phyloP scores from a whole-genome alignment of 1,139 yeast genomes.

The Nadsonia commutata region DNA sequence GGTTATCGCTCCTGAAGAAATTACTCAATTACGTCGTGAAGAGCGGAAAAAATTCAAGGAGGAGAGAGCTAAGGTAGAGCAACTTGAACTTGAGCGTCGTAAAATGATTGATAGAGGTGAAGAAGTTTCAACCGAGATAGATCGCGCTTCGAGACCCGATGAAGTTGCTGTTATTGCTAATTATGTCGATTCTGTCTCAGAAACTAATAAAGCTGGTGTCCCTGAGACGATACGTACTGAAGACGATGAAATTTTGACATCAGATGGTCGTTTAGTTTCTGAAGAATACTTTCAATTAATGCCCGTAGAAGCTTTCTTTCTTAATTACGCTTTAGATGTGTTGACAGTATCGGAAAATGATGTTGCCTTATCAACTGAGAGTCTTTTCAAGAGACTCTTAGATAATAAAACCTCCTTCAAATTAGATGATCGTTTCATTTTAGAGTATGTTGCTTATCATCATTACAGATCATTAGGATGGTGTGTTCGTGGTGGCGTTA shows the following conservation, averaged over 20 bases:
- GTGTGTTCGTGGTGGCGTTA: conserved; percentile 87
- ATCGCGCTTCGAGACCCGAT: conserved; percentile 5
- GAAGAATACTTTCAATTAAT: conserved; percentile 62
- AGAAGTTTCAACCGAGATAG: conserved; percentile 14
- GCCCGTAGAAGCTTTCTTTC: conserved; percentile 62
- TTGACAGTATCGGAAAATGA: conserved; percentile 16
- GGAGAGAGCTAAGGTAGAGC: conserved; percentile 29
- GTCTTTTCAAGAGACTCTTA: not conserved
- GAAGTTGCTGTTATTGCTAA: conserved; percentile 9
- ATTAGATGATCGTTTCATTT: conserved; percentile 11
- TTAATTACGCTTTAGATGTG: conserved; percentile 38
- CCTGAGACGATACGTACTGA: conserved; percentile 9
- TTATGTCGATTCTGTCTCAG: conserved; percentile 2
- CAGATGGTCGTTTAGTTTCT: conserved; percentile 26
- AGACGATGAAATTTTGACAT: conserved; percentile 20
- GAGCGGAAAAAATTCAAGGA: conserved; percentile 61
- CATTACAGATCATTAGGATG: conserved; percentile 83
- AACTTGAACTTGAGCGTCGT: conserved; percentile 18
- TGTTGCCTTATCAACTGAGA: conserved; percentile 5
- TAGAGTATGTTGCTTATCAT: conserved; percentile 64
- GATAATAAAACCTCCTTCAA: not conserved
- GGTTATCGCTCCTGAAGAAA: conserved; percentile 46
- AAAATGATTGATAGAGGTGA: conserved; percentile 11
- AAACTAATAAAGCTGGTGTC: conserved; percentile 5
- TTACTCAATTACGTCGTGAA: conserved; percentile 57